phyloP scores from a whole-genome alignment of 2,329 filamentous ascomycete species.

The Lanzia echinophila region DNA sequence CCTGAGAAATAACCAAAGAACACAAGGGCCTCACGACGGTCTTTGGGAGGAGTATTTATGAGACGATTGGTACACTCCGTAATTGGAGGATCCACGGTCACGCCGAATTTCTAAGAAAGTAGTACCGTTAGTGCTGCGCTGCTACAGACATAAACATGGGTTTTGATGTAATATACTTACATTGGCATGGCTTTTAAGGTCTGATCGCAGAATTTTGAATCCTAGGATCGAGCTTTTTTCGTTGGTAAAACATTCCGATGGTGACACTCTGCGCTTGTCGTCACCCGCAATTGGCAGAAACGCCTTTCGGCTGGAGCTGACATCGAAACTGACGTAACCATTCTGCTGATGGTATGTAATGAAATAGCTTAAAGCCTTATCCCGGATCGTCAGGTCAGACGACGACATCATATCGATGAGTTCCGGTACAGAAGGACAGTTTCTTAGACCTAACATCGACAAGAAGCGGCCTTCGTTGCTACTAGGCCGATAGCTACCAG shows the following conservation, averaged over 20 bases:
- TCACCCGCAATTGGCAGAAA: slow-evolving; percentile 70
- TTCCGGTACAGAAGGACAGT: slow-evolving; percentile 64
- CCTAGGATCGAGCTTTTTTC: slow-evolving; percentile 68
- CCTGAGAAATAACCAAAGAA: slow-evolving; percentile 80
- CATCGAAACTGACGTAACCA: slow-evolving; percentile 61
- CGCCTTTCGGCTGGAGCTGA: slow-evolving; percentile 46
- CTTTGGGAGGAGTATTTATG: slow-evolving; percentile 63
- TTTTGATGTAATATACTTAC: slow-evolving; percentile 29
- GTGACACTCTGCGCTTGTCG: slow-evolving; percentile 59
- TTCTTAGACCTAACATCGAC: slow-evolving; percentile 62
- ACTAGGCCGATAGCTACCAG: slow-evolving; percentile 54
- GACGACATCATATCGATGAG: slow-evolving; percentile 73
- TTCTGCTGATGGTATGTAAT: slow-evolving; percentile 73
- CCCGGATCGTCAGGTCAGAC: slow-evolving; percentile 50
- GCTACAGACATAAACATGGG: background rate
- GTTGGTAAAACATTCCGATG: slow-evolving; percentile 77
- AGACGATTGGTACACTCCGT: slow-evolving; percentile 68
- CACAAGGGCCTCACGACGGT: slow-evolving; percentile 56
- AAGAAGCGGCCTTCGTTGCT: slow-evolving; percentile 73
- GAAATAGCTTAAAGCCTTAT: slow-evolving; percentile 73
- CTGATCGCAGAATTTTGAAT: slow-evolving; percentile 68
- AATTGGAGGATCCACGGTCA: slow-evolving; percentile 75
- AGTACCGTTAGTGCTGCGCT: slow-evolving; percentile 3
- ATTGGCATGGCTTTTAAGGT: slow-evolving; percentile 70
- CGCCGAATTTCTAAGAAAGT: slow-evolving; percentile 66